Evolutionary conservation across 2,329 filamentous ascomycete genomes (phyloP).

Genomic region (Ceratocystis diversiconidia): DNA sequence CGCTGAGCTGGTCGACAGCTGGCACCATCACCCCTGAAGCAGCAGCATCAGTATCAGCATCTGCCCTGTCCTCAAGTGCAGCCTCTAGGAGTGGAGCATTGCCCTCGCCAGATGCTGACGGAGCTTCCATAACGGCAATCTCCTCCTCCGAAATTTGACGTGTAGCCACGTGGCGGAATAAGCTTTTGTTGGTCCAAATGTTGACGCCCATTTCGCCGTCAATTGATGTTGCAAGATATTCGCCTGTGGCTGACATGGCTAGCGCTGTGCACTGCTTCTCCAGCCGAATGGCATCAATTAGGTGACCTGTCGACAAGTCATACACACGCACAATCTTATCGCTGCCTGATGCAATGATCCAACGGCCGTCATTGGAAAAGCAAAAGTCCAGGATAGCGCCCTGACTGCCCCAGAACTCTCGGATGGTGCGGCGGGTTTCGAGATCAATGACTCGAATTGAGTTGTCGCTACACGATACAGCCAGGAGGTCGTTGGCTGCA

Average conservation of each 20-base stretch:
- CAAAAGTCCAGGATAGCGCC: conserved; percentile 64
- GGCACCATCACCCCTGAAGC: conserved; percentile 41
- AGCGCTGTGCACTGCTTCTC: conserved; percentile 68
- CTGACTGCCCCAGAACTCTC: conserved; percentile 77
- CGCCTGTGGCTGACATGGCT: conserved; percentile 77
- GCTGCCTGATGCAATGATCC: conserved; percentile 78
- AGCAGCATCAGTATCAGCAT: conserved; percentile 31
- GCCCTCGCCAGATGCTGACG: conserved; percentile 70
- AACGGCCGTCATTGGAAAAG: conserved; percentile 86
- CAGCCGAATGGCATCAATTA: conserved; percentile 81
- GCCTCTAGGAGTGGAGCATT: conserved; percentile 49
- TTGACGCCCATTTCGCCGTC: conserved; percentile 75
- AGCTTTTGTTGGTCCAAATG: conserved; percentile 85
- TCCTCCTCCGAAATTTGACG: conserved; percentile 69
- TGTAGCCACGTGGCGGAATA: conserved; percentile 81
- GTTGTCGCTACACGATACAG: conserved; percentile 76
- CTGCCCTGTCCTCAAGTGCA: conserved; percentile 43
- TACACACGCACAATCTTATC: conserved; percentile 73
- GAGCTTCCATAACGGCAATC: conserved; percentile 49
- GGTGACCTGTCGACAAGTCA: conserved; percentile 88
- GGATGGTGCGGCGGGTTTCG: conserved; percentile 76
- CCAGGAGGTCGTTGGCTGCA: conserved; percentile 67
- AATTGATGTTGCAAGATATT: conserved; percentile 84
- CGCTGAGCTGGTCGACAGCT: conserved; percentile 59
- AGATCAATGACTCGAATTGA: conserved; percentile 82